Percentiles rank a stretch among this genome's conserved stretches.
Conservation (phyloP, 1,284 basidiomycete species). For the Ustilago bromivora region DNA sequence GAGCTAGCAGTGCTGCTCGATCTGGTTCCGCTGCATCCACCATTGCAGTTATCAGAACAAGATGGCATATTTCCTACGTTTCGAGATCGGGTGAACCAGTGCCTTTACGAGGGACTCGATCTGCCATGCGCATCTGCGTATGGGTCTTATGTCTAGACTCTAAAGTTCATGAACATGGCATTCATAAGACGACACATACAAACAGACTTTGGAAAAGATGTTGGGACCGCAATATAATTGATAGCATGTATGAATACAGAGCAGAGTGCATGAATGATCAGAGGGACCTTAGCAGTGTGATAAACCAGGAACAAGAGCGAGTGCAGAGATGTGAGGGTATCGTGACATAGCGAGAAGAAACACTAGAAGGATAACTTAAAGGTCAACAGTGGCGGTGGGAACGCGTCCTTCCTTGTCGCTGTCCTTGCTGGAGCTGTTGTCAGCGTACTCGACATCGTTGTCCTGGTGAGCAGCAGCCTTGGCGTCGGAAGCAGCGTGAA, state of each 20-base stretch:
- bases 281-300: slow-evolving; percentile 4
- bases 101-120: slow-evolving; percentile 7
- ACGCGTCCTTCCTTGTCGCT: slow-evolving; percentile 28
- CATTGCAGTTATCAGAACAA: background rate
- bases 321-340: slow-evolving; percentile 11
- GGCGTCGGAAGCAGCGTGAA: slow-evolving; percentile 30
- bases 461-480: slow-evolving; percentile 32
- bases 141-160: slow-evolving; percentile 2
- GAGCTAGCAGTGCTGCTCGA: background rate
- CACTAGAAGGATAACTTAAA: background rate
- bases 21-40: background rate
- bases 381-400: slow-evolving; percentile 26
- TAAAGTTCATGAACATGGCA: no score
- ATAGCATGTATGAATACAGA: slow-evolving; percentile 6
- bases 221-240: background rate
- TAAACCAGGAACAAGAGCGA: background rate
- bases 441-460: slow-evolving; percentile 37
- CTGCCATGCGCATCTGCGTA: slow-evolving; percentile 3
- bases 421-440: slow-evolving; percentile 28
- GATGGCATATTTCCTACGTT: background rate
- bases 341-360: background rate
- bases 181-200: background rate
- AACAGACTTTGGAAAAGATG: background rate
- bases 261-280: background rate
- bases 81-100: background rate